A percentile compares a stretch with the other conserved stretches of the same genome.
Evolutionary conservation across 2,329 filamentous ascomycete species (phyloP).

Genomic region (Fusarium acutatum): DNA sequence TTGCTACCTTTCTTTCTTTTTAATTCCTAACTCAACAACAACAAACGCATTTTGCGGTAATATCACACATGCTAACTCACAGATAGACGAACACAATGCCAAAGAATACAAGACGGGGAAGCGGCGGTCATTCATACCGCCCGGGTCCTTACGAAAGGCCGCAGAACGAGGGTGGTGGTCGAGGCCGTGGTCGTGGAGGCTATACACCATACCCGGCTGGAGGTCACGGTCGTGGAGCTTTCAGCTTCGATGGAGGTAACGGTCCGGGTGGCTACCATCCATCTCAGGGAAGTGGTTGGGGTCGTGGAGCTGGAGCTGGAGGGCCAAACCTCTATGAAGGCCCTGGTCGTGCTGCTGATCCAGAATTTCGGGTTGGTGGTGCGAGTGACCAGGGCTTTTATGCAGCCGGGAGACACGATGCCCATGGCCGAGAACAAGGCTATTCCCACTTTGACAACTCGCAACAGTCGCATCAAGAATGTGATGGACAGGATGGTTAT

Average conservation of each 20-base stretch:
- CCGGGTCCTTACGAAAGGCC: neutral
- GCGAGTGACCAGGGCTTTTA: neutral
- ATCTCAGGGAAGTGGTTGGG: neutral
- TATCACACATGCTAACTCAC: neutral
- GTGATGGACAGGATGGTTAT: neutral
- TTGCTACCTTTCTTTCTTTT: too few species aligned
- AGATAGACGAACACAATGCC: neutral
- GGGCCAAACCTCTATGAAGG: neutral
- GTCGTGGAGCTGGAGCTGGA: neutral
- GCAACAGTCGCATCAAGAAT: neutral
- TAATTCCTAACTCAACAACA: too few species aligned
- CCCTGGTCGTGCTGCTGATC: neutral
- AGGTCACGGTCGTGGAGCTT: neutral
- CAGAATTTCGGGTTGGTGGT: neutral
- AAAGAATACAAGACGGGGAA: neutral
- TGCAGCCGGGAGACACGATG: neutral
- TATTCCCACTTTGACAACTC: neutral
- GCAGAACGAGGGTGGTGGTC: neutral
- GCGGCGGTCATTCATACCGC: neutral
- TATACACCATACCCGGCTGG: too few species aligned
- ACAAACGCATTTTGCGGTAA: neutral
- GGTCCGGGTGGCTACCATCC: neutral
- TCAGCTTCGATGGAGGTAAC: neutral
- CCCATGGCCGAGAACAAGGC: neutral
- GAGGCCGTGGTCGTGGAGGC: neutral